phyloP scores from a whole-genome alignment of 768 basidiomycete species.

The Podaxis pistillaris region DNA sequence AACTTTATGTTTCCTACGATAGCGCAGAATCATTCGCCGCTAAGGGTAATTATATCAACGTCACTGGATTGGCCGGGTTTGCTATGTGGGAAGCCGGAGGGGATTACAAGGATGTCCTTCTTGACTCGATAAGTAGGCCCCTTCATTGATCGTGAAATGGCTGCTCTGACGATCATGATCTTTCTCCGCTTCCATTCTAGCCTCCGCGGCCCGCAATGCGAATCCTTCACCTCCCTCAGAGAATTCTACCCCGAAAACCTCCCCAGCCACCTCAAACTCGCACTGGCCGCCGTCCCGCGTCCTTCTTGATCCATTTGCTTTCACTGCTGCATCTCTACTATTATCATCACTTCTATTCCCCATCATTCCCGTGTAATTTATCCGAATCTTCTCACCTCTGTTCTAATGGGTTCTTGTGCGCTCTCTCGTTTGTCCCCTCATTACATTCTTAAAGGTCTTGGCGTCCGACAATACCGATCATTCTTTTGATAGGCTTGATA shows the following conservation, averaged over 20 bases:
- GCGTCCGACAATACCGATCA: constrained; percentile 1
- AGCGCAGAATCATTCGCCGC: constrained; percentile 55
- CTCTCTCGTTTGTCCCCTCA: neutral
- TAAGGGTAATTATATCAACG: constrained; percentile 61
- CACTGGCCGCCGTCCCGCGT: neutral
- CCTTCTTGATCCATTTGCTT: constrained; percentile 7
- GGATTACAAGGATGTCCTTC: constrained; percentile 57
- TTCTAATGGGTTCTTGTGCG: neutral
- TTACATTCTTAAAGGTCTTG: neutral
- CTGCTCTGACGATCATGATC: neutral
- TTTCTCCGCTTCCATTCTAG: neutral
- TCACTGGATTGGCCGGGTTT: constrained; percentile 58
- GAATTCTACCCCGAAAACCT: constrained; percentile 1
- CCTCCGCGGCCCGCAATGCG: constrained; percentile 5
- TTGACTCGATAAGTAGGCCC: constrained; percentile 53
- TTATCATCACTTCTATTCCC: neutral
- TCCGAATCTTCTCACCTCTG: neutral
- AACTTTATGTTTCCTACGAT: constrained; percentile 67
- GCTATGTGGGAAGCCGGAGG: constrained; percentile 73
- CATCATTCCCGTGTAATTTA: neutral
- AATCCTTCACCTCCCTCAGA: constrained; percentile 3
- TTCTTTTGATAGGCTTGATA: neutral
- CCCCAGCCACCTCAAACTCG: neutral
- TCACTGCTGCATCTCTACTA: constrained; percentile 5
- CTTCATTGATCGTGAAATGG: neutral